These are phyloP conservation scores for Daldinia sp. DNA, from an alignment of 2,329 filamentous ascomycete genomes.

Conservation along the genomic window DNA sequence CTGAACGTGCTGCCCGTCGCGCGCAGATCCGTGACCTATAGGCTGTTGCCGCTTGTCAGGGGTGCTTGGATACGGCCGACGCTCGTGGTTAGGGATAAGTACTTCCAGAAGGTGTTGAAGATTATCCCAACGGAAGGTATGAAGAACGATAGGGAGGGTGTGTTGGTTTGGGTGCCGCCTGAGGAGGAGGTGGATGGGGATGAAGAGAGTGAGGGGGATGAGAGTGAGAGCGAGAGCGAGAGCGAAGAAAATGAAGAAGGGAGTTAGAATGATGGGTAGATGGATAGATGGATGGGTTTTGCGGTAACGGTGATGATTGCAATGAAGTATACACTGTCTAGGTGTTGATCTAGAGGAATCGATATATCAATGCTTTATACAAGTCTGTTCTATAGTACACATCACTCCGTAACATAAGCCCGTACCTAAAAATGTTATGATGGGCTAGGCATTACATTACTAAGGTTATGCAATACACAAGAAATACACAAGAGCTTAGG, in stretches of 20 bases:
- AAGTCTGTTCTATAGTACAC: background rate
- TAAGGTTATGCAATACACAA: background rate
- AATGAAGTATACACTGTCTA: constrained; percentile 6
- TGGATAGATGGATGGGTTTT: constrained; percentile 10
- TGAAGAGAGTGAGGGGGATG: constrained; percentile 16
- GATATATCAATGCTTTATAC: constrained; percentile 3
- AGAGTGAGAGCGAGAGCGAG: background rate
- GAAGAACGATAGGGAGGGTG: constrained; percentile 72
- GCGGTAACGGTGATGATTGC: background rate
- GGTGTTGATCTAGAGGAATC: constrained; percentile 24
- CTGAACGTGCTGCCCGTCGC: constrained; percentile 87
- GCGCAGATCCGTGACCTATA: constrained; percentile 78
- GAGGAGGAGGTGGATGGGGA: constrained; percentile 51
- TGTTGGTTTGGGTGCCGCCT: constrained; percentile 72
- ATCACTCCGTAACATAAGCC: background rate
- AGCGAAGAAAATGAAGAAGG: background rate
- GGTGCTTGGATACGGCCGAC: constrained; percentile 78
- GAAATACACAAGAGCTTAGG: background rate
- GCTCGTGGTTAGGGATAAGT: constrained; percentile 85
- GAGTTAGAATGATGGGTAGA: constrained; percentile 9
- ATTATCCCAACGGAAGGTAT: constrained; percentile 83
- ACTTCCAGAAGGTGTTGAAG: constrained; percentile 90
- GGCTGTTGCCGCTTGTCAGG: constrained; percentile 74
- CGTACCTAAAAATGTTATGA: background rate
- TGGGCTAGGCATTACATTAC: background rate